Percentiles rank a stretch among this genome's conserved stretches.
Conservation (phyloP, 2,329 filamentous ascomycete genomes). For the Aspergillus aculeatus region DNA sequence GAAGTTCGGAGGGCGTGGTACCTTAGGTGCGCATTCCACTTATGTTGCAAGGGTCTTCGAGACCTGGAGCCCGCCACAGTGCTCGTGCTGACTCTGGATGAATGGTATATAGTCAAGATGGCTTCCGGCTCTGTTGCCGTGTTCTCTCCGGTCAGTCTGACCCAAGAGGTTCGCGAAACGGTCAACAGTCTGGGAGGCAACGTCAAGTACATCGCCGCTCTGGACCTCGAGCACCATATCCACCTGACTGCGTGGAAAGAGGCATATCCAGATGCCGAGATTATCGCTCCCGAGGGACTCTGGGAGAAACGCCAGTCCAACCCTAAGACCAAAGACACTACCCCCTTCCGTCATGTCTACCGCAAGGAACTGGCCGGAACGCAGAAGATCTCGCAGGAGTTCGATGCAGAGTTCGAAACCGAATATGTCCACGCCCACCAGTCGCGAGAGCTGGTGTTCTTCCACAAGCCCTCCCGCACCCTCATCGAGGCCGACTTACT, state of each 20-base stretch:
- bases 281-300: conserved; percentile 80
- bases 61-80: not conserved
- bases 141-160: conserved; percentile 88
- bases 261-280: conserved; percentile 72
- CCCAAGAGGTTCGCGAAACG: conserved; percentile 66
- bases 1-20: conserved; percentile 83
- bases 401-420: conserved; percentile 80
- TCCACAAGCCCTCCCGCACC: conserved; percentile 73
- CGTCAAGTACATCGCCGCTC: conserved; percentile 80
- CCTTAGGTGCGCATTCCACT: conserved; percentile 62
- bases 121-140: conserved; percentile 75
- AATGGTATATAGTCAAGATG: conserved; percentile 63
- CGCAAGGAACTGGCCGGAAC: conserved; percentile 53
- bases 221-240: conserved; percentile 93
- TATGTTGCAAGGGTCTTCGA: not conserved
- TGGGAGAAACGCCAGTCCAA: conserved; percentile 73
- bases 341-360: conserved; percentile 68
- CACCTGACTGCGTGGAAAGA: conserved; percentile 82
- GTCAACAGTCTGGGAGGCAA: conserved; percentile 63
- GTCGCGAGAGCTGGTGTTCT: conserved; percentile 86
- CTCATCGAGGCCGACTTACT: conserved; percentile 87
- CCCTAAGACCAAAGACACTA: conserved; percentile 51
- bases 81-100: not conserved
- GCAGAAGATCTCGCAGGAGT: conserved; percentile 67
- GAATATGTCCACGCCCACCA: conserved; percentile 78